These are phyloP conservation scores for Diaporthe citri DNA, from an alignment of 2,329 filamentous ascomycete species.

Conservation along the genomic window DNA sequence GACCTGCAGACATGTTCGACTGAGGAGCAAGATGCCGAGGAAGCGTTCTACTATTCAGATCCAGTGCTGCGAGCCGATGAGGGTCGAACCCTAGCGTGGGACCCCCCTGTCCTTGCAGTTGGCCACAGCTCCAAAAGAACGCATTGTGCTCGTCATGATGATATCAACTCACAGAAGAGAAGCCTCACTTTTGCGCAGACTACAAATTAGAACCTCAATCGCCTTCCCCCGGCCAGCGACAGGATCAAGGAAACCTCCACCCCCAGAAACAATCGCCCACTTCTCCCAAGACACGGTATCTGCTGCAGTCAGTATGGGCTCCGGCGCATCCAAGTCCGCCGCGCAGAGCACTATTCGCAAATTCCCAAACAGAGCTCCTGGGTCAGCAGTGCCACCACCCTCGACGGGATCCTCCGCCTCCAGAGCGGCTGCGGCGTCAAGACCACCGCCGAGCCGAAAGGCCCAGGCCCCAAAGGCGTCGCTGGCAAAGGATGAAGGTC, in stretches of 20 bases:
- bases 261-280: no score
- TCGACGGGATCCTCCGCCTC: conserved; percentile 14
- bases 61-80: neutral
- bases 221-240: neutral
- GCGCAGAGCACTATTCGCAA: conserved; percentile 41
- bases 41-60: neutral
- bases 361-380: conserved; percentile 47
- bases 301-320: conserved; percentile 36
- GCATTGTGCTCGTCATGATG: conserved; percentile 36
- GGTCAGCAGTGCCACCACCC: conserved; percentile 39
- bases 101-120: neutral
- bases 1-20: neutral
- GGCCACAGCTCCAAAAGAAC: neutral
- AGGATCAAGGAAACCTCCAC: neutral
- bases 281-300: neutral
- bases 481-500: conserved; percentile 45
- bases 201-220: neutral
- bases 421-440: conserved; percentile 26
- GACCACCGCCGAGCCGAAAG: conserved; percentile 13
- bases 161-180: neutral
- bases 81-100: neutral
- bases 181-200: neutral
- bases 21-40: no score
- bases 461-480: conserved; percentile 40
- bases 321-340: conserved; percentile 38